Conservation (phyloP, 495 filamentous ascomycete genomes). For the Neurospora tetraspora region DNA sequence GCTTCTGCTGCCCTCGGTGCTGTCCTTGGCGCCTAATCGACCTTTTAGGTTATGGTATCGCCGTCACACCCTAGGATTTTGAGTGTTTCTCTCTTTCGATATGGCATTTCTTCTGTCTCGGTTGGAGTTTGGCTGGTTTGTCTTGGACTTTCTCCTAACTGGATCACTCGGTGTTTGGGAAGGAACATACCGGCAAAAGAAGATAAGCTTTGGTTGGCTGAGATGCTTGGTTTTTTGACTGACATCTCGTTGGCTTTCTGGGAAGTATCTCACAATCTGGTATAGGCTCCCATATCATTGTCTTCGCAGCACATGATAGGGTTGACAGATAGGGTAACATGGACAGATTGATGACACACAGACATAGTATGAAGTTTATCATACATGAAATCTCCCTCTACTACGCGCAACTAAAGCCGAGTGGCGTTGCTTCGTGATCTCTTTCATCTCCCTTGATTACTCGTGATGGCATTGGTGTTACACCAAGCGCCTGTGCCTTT, state of each 20-base stretch:
- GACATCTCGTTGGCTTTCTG: background rate
- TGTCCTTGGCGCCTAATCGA: background rate
- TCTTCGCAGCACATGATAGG: background rate
- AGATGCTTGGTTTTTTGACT: background rate
- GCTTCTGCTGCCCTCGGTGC: background rate
- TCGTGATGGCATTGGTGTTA: background rate
- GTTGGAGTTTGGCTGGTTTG: background rate
- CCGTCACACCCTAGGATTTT: background rate
- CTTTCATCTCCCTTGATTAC: background rate
- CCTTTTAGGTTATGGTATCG: background rate
- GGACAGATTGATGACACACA: background rate
- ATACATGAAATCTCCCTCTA: background rate
- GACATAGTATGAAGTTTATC: background rate
- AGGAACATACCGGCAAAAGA: background rate
- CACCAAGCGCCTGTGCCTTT: background rate
- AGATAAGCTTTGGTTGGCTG: background rate
- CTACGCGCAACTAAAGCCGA: background rate
- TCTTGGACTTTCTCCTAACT: background rate
- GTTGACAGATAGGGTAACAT: background rate
- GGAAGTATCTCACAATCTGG: background rate
- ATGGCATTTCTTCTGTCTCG: background rate
- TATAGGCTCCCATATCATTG: background rate
- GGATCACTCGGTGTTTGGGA: background rate
- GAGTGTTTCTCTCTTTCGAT: background rate
- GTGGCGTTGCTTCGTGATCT: background rate